phyloP scores from a whole-genome alignment of 164 flowering plant genomes.

The Stephania japonica region DNA sequence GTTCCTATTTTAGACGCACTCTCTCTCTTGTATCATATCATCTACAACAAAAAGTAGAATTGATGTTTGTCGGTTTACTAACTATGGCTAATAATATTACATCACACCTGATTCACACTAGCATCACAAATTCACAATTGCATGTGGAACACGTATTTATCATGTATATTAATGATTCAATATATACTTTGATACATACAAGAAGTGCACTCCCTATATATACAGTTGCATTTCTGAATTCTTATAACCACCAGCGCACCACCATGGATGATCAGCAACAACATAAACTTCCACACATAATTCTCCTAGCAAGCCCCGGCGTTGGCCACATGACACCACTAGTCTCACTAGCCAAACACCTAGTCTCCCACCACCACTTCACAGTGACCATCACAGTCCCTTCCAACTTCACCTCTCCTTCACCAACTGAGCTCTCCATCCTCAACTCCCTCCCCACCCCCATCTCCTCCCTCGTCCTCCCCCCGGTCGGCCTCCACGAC shows the following conservation, averaged over 20 bases:
- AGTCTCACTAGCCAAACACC: constrained; percentile 2
- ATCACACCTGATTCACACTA: too few relatives aligned
- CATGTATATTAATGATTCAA: too few relatives aligned
- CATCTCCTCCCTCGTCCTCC: not conserved
- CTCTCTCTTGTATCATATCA: too few relatives aligned
- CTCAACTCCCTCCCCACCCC: constrained; percentile 1
- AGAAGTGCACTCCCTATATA: too few relatives aligned
- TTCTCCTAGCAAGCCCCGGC: constrained; percentile 3
- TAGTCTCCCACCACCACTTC: not conserved
- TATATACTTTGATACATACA: too few relatives aligned
- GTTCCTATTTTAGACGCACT: too few relatives aligned
- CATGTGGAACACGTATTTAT: too few relatives aligned
- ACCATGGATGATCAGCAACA: not conserved
- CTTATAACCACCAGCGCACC: not conserved
- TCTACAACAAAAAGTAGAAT: too few relatives aligned
- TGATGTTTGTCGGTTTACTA: too few relatives aligned
- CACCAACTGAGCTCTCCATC: not conserved
- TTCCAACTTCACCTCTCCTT: not conserved
- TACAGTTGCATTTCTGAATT: too few relatives aligned
- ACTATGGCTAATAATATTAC: too few relatives aligned
- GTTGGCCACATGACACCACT: constrained; percentile 8
- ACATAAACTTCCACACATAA: not conserved
- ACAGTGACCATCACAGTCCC: constrained; percentile 2
- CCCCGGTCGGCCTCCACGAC: constrained; percentile 21
- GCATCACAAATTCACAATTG: too few relatives aligned